Percentiles rank a stretch among this genome's conserved stretches.
Evolutionary conservation across 176 grass and related monocot species (phyloP).

Genomic region (Paspalum vaginatum): DNA sequence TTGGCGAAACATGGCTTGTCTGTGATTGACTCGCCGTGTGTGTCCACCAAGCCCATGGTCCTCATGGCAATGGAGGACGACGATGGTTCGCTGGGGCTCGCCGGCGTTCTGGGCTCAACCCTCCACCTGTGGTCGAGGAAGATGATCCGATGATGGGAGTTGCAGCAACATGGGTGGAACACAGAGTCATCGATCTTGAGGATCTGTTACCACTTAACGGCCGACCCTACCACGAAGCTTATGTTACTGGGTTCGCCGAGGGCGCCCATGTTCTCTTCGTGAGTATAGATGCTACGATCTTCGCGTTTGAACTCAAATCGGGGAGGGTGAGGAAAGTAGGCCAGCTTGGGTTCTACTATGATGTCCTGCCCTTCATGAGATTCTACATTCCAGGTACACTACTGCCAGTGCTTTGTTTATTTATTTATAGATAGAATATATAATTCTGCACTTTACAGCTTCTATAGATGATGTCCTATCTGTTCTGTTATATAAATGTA

Average conservation of each 20-base stretch:
- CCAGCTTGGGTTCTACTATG: rapidly evolving
- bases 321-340: neutral
- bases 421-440: too few species aligned
- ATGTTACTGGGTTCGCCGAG: neutral
- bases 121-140: neutral
- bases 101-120: neutral
- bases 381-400: slow-evolving; percentile 3
- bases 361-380: neutral
- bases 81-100: neutral
- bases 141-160: neutral
- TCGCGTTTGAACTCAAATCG: neutral
- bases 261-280: neutral
- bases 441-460: too few species aligned
- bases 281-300: neutral
- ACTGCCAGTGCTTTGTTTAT: too few species aligned
- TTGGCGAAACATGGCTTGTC: neutral
- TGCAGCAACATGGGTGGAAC: neutral
- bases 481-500: too few species aligned
- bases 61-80: neutral
- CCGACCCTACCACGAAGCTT: neutral
- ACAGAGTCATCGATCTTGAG: too few species aligned
- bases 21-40: neutral
- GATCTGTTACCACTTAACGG: too few species aligned
- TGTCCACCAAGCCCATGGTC: neutral
- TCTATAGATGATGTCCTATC: too few species aligned